These are phyloP conservation scores for Lentinula detonsa DNA, from an alignment of 768 basidiomycete genomes.

Conservation along the genomic window DNA sequence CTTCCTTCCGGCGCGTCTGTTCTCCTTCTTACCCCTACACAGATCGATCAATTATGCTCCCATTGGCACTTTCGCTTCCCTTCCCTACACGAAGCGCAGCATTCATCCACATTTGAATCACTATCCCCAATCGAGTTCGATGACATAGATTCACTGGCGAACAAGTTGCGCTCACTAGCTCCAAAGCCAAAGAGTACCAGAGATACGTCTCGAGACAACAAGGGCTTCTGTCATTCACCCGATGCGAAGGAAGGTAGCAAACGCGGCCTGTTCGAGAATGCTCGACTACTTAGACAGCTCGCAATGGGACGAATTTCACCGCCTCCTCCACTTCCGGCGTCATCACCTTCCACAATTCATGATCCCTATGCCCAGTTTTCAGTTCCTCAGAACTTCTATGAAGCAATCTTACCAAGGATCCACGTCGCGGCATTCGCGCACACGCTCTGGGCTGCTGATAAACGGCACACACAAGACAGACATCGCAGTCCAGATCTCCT, in stretches of 20 bases:
- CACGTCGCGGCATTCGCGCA: background rate
- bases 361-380: background rate
- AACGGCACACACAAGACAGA: background rate
- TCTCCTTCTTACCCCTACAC: background rate
- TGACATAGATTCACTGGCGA: background rate
- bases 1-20: background rate
- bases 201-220: conserved; percentile 2
- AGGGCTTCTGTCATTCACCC: background rate
- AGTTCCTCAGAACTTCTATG: background rate
- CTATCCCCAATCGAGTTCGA: conserved; percentile 2
- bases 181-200: background rate
- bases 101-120: background rate
- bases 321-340: background rate
- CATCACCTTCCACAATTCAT: background rate
- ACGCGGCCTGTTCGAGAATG: background rate
- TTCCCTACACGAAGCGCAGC: background rate
- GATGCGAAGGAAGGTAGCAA: background rate
- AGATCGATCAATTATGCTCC: background rate
- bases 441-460: background rate
- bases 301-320: background rate
- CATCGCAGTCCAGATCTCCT: background rate
- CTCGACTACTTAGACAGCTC: background rate
- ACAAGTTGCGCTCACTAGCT: background rate
- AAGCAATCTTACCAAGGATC: background rate
- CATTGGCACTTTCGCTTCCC: background rate